A percentile compares a stretch with the other conserved stretches of the same genome.
phyloP scores from a whole-genome alignment of 1,139 yeast genomes.

The Geotrichum carabidarum region DNA sequence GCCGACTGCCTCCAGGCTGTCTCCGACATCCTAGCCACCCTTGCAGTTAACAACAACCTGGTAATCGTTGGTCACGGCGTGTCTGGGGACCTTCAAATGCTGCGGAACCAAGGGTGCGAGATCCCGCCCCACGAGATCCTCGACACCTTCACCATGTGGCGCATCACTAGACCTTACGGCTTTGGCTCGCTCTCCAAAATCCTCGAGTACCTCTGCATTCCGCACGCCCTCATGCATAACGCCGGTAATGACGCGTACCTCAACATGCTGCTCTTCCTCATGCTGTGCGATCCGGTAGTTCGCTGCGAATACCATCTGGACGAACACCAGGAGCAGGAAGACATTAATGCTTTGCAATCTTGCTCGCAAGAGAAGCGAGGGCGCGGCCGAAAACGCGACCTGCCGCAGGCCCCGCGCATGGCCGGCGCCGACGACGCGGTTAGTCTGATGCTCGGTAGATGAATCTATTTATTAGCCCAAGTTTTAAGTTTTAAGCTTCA shows the following conservation, averaged over 20 bases:
- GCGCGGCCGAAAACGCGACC: slow-evolving; percentile 1
- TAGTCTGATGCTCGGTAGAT: slow-evolving; percentile 2
- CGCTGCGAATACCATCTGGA: slow-evolving; percentile 39
- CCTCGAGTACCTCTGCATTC: slow-evolving; percentile 49
- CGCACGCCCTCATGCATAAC: slow-evolving; percentile 63
- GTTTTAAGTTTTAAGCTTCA: neutral
- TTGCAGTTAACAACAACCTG: slow-evolving; percentile 26
- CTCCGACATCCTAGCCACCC: slow-evolving; percentile 15
- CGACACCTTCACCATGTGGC: slow-evolving; percentile 55
- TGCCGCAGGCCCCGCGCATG: slow-evolving; percentile 8
- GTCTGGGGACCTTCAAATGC: slow-evolving; percentile 56
- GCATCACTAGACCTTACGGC: slow-evolving; percentile 32
- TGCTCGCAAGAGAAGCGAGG: slow-evolving; percentile 2
- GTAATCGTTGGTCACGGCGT: slow-evolving; percentile 67
- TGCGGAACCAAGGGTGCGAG: slow-evolving; percentile 45
- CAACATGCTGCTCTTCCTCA: slow-evolving; percentile 52
- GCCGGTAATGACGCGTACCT: slow-evolving; percentile 80
- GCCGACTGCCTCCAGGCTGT: slow-evolving; percentile 22
- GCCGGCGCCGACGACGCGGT: slow-evolving; percentile 3
- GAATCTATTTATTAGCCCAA: neutral
- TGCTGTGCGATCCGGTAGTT: slow-evolving; percentile 51
- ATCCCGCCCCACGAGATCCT: slow-evolving; percentile 42
- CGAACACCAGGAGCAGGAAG: slow-evolving; percentile 10
- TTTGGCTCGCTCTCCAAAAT: slow-evolving; percentile 50
- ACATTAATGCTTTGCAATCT: neutral